Evolutionary conservation across 352 stramenopile genomes (phyloP).

Genomic region (Lagenidium sp.): DNA sequence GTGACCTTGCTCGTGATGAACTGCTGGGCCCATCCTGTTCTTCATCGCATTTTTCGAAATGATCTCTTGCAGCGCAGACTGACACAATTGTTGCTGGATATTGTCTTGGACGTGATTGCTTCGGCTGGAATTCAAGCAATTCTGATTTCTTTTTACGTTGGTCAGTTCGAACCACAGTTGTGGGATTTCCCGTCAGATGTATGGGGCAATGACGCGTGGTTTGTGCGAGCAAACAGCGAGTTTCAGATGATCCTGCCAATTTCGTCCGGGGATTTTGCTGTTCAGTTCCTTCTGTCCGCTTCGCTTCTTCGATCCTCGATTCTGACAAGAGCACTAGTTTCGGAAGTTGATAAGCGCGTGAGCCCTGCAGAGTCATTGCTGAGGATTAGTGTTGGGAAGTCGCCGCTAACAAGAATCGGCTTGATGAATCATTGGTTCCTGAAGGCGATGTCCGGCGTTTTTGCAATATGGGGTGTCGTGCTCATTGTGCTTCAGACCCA

Average conservation of each 20-base stretch:
- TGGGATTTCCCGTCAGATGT: not conserved
- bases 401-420: no score
- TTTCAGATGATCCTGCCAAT: slow-evolving; percentile 20
- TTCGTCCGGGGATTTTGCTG: slow-evolving; percentile 19
- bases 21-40: not conserved
- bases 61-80: not conserved
- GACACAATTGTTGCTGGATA: not conserved
- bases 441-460: no score
- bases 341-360: no score
- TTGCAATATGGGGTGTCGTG: slow-evolving; percentile 7
- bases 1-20: slow-evolving; percentile 5
- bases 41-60: not conserved
- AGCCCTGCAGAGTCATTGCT: not conserved
- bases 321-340: no score
- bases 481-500: slow-evolving; percentile 16
- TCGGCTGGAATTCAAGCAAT: not conserved
- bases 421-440: not conserved
- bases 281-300: slow-evolving; percentile 9
- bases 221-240: slow-evolving; percentile 12
- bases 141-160: not conserved
- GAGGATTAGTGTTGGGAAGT: no score
- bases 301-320: not conserved
- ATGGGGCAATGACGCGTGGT: slow-evolving; percentile 16
- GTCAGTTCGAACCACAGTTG: not conserved
- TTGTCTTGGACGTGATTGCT: slow-evolving; percentile 4